Percentiles rank a stretch among this genome's conserved stretches.
phyloP scores from a whole-genome alignment of 2,329 filamentous ascomycete species.

The Dactylellina cionopaga region DNA sequence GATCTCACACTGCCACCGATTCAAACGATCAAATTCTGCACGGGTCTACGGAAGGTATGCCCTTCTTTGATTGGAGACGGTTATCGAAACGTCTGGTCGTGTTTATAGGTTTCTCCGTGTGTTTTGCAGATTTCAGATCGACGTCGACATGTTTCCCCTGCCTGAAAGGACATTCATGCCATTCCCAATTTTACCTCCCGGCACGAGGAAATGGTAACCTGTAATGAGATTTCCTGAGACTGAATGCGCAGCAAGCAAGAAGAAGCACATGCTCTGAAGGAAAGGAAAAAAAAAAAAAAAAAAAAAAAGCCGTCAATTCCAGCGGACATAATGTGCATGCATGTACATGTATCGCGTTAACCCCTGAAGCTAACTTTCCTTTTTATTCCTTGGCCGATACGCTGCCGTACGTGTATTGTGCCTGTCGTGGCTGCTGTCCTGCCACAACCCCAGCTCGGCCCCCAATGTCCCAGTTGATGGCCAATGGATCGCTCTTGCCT shows the following conservation, averaged over 20 bases:
- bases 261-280: slow-evolving; percentile 10
- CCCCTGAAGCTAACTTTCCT: slow-evolving; percentile 44
- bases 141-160: slow-evolving; percentile 22
- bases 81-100: too few species aligned
- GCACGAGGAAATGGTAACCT: slow-evolving; percentile 3
- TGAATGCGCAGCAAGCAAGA: slow-evolving; percentile 16
- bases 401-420: slow-evolving; percentile 27
- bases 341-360: neutral
- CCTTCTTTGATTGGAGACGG: too few species aligned
- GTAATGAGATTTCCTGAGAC: slow-evolving; percentile 7
- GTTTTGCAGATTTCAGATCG: slow-evolving; percentile 1
- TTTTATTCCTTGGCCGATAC: slow-evolving; percentile 39
- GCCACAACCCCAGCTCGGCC: neutral
- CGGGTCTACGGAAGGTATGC: too few species aligned
- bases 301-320: neutral
- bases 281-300: too few species aligned
- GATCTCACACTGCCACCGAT: too few species aligned
- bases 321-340: neutral
- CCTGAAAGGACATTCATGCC: too few species aligned
- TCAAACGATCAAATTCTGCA: too few species aligned
- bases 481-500: slow-evolving; percentile 33
- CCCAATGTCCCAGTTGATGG: slow-evolving; percentile 10
- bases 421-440: too few species aligned
- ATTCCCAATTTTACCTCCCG: too few species aligned
- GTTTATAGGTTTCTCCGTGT: too few species aligned